Base-by-base conservation (phyloP, 768 basidiomycete genomes). In the Boletus patriciae region DNA sequence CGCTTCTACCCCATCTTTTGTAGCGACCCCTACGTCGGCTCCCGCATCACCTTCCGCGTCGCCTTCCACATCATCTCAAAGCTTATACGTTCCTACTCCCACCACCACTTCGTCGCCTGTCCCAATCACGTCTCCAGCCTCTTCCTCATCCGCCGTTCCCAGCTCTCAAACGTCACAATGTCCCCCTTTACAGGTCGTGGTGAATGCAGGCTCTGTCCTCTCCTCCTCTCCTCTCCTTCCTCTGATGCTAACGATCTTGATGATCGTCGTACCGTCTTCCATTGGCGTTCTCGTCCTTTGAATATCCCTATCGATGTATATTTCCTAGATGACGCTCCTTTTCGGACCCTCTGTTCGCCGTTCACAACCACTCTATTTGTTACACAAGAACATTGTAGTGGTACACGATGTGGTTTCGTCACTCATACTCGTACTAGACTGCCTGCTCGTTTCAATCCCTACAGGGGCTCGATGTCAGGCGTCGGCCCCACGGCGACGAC, bases 401-500 rank as follows among this genome's bases (percentile, higher is more conserved):
- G 12, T 57, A 66, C 55, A 48, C 1, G 19, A 16, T 34, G 7
- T 6, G 15, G n/a, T 36, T 44, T 33, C 23, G 15, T 29, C 11
- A 40, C 25, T 2, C 18, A 25, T 27, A 38, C 27, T n/a, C n/a
- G n/a, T 42, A 38, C 48, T 18, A 10, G 31, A 13, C 41, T 47
- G 11, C 18, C 11, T 21, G 23, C 15, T 4, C 29, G 23, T 31
- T 29, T 8, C 37, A 9, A 37, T 8, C 13, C 44, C 45, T 70
- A 85, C 66, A 90, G 66, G 1, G 88, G 83, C 62, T 82, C 77
- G 48, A 96, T 84, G 63, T 84, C 66, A 2, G 87, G 87, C 50
- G 81, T 70, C 0, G 92, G 93, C 1, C 93, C 93, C 7, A 79
- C 73, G 3, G 92, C 86, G 5, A 96, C 85, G 62, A 95, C 74